These are phyloP conservation scores for Lepiota subincarnata DNA, from an alignment of 768 basidiomycete genomes.

Conservation along the genomic window DNA sequence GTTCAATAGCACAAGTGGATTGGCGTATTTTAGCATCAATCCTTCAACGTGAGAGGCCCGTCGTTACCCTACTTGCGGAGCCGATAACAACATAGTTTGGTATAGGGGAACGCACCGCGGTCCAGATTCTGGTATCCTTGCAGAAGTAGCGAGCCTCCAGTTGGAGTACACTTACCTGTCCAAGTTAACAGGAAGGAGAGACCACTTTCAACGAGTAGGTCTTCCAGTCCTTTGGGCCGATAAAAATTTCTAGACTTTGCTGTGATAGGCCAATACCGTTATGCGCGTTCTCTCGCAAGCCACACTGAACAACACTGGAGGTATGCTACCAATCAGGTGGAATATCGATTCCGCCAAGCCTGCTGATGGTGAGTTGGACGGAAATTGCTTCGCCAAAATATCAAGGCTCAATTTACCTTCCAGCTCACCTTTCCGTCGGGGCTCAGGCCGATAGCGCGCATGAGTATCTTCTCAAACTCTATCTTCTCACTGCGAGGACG, in stretches of 20 bases:
- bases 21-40: slow-evolving; percentile 71
- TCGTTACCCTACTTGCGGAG: slow-evolving; percentile 4
- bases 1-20: slow-evolving; percentile 65
- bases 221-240: not conserved
- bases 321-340: slow-evolving; percentile 66
- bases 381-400: too few species aligned
- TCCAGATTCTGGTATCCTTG: slow-evolving; percentile 43
- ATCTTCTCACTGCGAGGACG: slow-evolving; percentile 58
- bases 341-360: slow-evolving; percentile 44
- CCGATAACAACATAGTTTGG: not conserved
- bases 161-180: slow-evolving; percentile 85
- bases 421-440: slow-evolving; percentile 55
- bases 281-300: slow-evolving; percentile 44
- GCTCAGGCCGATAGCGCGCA: slow-evolving; percentile 70
- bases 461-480: slow-evolving; percentile 75
- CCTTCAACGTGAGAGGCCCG: slow-evolving; percentile 44
- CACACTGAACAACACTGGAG: slow-evolving; percentile 43
- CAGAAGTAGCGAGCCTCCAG: slow-evolving; percentile 80
- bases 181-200: slow-evolving; percentile 67
- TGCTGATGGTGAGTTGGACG: slow-evolving; percentile 37
- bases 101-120: slow-evolving; percentile 20
- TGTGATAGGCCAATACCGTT: slow-evolving; percentile 41
- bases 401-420: not conserved
- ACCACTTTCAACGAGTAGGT: slow-evolving; percentile 54
- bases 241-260: not conserved